A percentile compares a stretch with the other conserved stretches of the same genome.
phyloP scores from a whole-genome alignment of 441 rosid species.

The Adansonia gregorii region DNA sequence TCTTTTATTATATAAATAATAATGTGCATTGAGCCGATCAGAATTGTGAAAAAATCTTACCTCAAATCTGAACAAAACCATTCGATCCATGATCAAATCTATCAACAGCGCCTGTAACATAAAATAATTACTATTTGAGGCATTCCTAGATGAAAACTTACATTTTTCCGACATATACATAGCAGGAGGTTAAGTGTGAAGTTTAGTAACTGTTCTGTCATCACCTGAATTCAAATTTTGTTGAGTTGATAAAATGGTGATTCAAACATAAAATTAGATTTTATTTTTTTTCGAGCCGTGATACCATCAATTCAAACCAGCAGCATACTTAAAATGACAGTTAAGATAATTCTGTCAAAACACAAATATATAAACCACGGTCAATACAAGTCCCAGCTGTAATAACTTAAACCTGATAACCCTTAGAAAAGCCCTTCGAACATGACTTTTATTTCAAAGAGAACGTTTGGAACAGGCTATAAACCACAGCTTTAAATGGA shows the following conservation, averaged over 20 bases:
- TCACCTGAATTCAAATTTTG: not conserved
- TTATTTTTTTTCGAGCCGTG: no score
- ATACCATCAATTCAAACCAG: not conserved
- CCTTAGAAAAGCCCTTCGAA: not conserved
- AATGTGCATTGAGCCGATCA: no score
- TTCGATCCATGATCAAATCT: no score
- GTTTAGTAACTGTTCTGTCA: not conserved
- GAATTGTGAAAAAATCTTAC: no score
- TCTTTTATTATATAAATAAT: no score
- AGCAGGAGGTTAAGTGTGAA: conserved; percentile 4
- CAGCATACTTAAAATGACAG: not conserved
- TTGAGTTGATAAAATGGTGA: not conserved
- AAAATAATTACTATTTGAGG: not conserved
- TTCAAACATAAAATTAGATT: not conserved
- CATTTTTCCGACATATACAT: not conserved
- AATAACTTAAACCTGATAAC: not conserved
- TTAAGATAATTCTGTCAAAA: not conserved
- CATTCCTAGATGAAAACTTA: not conserved
- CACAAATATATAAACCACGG: not conserved
- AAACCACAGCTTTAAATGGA: not conserved
- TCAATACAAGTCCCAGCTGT: not conserved
- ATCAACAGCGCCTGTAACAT: no score
- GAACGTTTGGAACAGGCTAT: not conserved
- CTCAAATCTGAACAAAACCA: no score
- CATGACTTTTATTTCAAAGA: not conserved